Conservation (phyloP, 495 filamentous ascomycete species). For the Cryomyces minteri region DNA sequence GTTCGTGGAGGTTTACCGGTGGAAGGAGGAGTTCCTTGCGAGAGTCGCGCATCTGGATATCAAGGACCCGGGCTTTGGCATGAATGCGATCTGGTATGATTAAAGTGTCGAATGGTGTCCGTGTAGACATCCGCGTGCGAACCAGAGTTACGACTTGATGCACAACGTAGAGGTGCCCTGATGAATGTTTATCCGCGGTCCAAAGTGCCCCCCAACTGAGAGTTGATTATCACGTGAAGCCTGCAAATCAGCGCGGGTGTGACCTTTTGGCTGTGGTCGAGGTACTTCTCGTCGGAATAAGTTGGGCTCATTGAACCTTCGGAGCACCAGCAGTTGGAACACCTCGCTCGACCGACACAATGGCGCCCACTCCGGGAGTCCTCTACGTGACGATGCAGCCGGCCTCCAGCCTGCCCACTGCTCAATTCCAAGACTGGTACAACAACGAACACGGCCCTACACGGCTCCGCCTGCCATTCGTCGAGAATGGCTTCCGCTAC, state of each 20-base stretch:
- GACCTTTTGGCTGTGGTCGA: too few relatives aligned
- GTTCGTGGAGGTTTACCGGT: conserved; percentile 72
- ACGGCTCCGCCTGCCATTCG: conserved; percentile 52
- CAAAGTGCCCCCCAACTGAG: too few relatives aligned
- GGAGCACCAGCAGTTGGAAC: too few relatives aligned
- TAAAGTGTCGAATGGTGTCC: conserved; percentile 10
- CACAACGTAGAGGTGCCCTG: neutral
- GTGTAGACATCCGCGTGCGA: too few relatives aligned
- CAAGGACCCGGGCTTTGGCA: conserved; percentile 65
- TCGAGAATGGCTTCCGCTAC: conserved; percentile 56
- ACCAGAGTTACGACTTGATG: too few relatives aligned
- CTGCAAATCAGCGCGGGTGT: too few relatives aligned
- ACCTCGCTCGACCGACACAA: neutral
- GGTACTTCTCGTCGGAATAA: too few relatives aligned
- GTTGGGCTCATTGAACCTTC: neutral
- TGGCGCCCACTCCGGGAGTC: conserved; percentile 31
- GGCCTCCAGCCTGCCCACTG: conserved; percentile 35
- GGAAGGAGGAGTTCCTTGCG: conserved; percentile 57
- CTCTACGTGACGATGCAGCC: conserved; percentile 71
- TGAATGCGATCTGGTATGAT: conserved; percentile 87
- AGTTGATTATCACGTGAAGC: too few relatives aligned
- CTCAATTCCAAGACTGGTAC: conserved; percentile 66
- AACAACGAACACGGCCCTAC: conserved; percentile 75
- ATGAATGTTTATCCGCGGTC: neutral
- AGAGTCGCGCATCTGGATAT: conserved; percentile 58